A percentile compares a stretch with the other conserved stretches of the same genome.
Evolutionary conservation across 164 flowering plant species (phyloP).

Genomic region (Aristolochia contorta): DNA sequence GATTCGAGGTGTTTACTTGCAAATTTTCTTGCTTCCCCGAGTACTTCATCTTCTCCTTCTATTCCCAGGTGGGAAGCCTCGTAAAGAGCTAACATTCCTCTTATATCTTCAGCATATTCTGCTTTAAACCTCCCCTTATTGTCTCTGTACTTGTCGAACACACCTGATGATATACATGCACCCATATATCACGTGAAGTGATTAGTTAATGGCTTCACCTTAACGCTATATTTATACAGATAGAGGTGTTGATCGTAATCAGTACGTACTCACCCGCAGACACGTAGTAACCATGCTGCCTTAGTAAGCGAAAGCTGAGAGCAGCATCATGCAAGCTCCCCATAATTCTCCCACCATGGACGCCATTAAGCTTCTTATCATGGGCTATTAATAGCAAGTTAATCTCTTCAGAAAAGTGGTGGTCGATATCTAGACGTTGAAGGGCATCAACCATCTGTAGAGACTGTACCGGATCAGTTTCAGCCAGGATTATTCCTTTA

Average conservation of each 20-base stretch:
- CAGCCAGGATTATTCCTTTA: not conserved
- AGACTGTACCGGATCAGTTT: constrained; percentile 5
- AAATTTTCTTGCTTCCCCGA: constrained; percentile 33
- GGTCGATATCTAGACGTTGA: constrained; percentile 25
- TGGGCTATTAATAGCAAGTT: constrained; percentile 3
- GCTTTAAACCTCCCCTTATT: not conserved
- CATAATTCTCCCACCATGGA: too few species aligned
- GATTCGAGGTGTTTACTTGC: constrained; percentile 20
- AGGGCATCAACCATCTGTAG: constrained; percentile 21
- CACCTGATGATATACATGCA: not conserved
- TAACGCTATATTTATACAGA: not conserved
- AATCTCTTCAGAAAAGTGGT: constrained; percentile 30
- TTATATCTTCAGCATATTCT: not conserved
- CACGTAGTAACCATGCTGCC: constrained; percentile 16
- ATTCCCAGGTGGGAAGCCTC: constrained; percentile 29
- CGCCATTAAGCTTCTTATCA: not conserved
- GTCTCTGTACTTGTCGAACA: not conserved
- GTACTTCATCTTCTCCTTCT: constrained; percentile 38
- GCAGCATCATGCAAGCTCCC: constrained; percentile 13
- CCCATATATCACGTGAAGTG: not conserved
- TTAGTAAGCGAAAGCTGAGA: constrained; percentile 23
- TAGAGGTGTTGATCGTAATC: too few species aligned
- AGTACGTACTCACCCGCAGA: constrained; percentile 6
- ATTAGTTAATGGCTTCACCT: not conserved
- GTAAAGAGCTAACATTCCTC: constrained; percentile 8